Evolutionary conservation across 208 protist species (phyloP), one percentile per base, ranked within the genome.

Genomic region (Leishmania tarentolae): DNA sequence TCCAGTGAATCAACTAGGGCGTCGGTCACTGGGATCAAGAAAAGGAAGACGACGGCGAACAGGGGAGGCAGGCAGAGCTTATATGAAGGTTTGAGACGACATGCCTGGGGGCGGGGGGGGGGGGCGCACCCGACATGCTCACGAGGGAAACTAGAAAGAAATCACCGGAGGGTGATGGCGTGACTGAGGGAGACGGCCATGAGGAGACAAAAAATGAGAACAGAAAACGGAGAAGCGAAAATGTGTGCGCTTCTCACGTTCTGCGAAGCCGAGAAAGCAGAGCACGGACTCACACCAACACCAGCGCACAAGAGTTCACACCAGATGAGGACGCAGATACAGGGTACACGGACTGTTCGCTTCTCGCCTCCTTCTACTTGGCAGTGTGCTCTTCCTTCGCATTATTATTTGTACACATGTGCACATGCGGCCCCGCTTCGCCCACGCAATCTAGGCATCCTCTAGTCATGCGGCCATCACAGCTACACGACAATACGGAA

Each of bases 111-210:
- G 59, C 59, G 44, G 65, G n/a, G n/a, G n/a, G n/a, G n/a, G n/a
- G n/a, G n/a, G n/a, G n/a, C n/a, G n/a, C n/a, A n/a, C n/a, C n/a
- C n/a, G n/a, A n/a, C n/a, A n/a, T n/a, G n/a, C n/a, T n/a, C 28
- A 31, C 6, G 15, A 63, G 24, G 9, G 15, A 35, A 61, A 61
- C n/a, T n/a, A 63, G n/a, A 63, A 35, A 1, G 3, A 31, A 31
- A 31, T 3, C 57, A 63, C 57, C 28, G 24, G 57, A 63, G 57
- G 57, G 57, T 63, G 57, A 63, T 35, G 57, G 17, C 21, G 37
- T 52, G 44, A 50, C 76, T 21, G 74, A 75, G 50, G 40, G 19
- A 79, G 66, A 79, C 52, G 47, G n/a, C n/a, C n/a, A n/a, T n/a
- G 7, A 72, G 17, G 50, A 40, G 66, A 83, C 40, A 52, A 70